Evolutionary conservation across 2,329 filamentous ascomycete species (phyloP).

Genomic region (Epichloe typhina): DNA sequence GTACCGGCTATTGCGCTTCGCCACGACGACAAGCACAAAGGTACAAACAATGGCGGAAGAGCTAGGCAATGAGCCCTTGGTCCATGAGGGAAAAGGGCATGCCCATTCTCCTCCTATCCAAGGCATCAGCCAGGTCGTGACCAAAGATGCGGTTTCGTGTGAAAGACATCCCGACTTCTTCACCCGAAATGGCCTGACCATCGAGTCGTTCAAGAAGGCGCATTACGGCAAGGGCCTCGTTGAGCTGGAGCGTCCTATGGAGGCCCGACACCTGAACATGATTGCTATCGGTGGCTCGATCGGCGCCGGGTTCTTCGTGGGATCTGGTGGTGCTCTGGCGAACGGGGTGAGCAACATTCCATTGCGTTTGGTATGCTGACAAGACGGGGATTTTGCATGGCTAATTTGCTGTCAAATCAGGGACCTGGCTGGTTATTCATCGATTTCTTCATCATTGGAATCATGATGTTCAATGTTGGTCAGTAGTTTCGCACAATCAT

Average conservation of each 20-base stretch:
- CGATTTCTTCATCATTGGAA: constrained; percentile 41
- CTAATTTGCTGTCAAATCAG: constrained; percentile 9
- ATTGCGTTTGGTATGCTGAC: neutral
- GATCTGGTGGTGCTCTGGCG: constrained; percentile 36
- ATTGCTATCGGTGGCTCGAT: constrained; percentile 39
- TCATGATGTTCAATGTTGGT: constrained; percentile 47
- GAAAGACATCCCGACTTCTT: constrained; percentile 18
- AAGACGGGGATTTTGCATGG: neutral
- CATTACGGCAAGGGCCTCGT: constrained; percentile 19
- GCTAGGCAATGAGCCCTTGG: neutral
- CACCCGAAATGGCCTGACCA: constrained; percentile 25
- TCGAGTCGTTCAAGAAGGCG: constrained; percentile 24
- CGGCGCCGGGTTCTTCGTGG: constrained; percentile 50
- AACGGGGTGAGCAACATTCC: constrained; percentile 25
- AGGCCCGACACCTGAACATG: constrained; percentile 44
- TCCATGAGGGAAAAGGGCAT: constrained; percentile 1
- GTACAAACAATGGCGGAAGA: neutral
- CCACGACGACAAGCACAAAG: neutral
- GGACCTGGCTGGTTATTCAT: constrained; percentile 31
- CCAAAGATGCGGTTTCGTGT: constrained; percentile 4
- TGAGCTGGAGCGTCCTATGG: constrained; percentile 31
- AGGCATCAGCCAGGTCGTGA: constrained; percentile 8
- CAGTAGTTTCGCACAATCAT: constrained; percentile 2
- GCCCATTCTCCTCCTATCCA: neutral
- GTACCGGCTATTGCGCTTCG: neutral